Percentiles rank a stretch among this genome's conserved stretches.
phyloP scores from a whole-genome alignment of 306 rosid genomes.

The Medicago lupulina region DNA sequence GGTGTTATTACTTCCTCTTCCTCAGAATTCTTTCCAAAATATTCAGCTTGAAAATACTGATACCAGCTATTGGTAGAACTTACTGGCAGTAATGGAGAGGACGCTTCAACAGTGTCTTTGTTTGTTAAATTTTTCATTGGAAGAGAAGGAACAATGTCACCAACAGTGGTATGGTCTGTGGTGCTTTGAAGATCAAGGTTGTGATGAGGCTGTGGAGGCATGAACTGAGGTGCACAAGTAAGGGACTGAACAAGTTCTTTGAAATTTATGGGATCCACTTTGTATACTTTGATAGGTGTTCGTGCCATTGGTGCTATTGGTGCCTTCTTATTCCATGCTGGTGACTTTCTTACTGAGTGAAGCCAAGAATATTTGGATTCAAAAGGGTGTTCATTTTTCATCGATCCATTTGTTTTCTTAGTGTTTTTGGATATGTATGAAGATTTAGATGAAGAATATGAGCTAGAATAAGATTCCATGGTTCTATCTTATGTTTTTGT shows the following conservation, averaged over 20 bases:
- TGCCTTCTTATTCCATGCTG: conserved; percentile 58
- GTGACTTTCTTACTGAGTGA: conserved; percentile 57
- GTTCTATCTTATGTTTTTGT: neutral
- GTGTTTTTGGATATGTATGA: conserved; percentile 18
- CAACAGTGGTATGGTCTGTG: conserved; percentile 6
- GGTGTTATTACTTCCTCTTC: conserved; percentile 1
- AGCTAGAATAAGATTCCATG: conserved; percentile 46
- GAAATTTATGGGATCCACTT: conserved; percentile 81
- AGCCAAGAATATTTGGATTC: conserved; percentile 41
- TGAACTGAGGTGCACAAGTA: conserved; percentile 66
- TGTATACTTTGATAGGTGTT: conserved; percentile 61
- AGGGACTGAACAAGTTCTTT: conserved; percentile 72
- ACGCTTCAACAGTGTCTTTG: neutral
- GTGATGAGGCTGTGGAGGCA: conserved; percentile 15
- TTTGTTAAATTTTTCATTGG: neutral
- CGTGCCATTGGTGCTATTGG: conserved; percentile 75
- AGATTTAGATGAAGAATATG: conserved; percentile 41
- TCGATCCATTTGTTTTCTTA: neutral
- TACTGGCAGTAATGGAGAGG: neutral
- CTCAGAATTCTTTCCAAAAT: conserved; percentile 32
- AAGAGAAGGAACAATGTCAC: neutral
- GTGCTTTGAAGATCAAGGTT: conserved; percentile 40
- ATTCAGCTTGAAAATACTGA: conserved; percentile 42
- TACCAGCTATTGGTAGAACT: conserved; percentile 37
- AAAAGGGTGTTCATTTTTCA: conserved; percentile 35